Evolutionary conservation across 1,139 yeast species (phyloP).

Genomic region (Wickerhamiella pararugosa): DNA sequence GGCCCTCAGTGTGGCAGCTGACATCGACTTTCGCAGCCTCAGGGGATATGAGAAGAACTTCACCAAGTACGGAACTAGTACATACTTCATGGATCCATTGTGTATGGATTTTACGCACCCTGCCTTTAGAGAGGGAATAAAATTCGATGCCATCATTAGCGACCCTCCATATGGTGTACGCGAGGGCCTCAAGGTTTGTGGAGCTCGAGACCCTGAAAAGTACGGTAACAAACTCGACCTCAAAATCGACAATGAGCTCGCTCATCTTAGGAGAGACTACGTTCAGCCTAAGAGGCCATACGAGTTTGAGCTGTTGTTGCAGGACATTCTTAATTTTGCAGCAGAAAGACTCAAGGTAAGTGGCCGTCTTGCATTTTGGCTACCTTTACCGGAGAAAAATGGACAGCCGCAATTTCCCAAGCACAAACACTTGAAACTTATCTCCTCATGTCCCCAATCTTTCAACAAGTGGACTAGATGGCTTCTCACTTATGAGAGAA

Average conservation of each 20-base stretch:
- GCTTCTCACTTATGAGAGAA: slow-evolving; percentile 60
- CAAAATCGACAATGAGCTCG: slow-evolving; percentile 61
- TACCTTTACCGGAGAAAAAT: slow-evolving; percentile 91
- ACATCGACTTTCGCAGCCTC: slow-evolving; percentile 75
- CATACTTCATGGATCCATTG: slow-evolving; percentile 53
- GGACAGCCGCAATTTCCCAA: slow-evolving; percentile 57
- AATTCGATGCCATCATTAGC: slow-evolving; percentile 70
- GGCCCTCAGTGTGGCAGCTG: slow-evolving; percentile 72
- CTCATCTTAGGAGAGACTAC: slow-evolving; percentile 65
- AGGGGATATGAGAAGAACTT: slow-evolving; percentile 62
- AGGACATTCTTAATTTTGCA: slow-evolving; percentile 62
- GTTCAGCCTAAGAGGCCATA: slow-evolving; percentile 90
- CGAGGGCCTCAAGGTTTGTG: slow-evolving; percentile 87
- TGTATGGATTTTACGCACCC: slow-evolving; percentile 94
- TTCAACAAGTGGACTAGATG: slow-evolving; percentile 87
- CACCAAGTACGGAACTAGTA: slow-evolving; percentile 49
- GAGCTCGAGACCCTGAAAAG: slow-evolving; percentile 47
- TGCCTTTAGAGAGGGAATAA: slow-evolving; percentile 49
- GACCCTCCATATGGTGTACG: slow-evolving; percentile 98
- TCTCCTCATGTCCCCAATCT: slow-evolving; percentile 69
- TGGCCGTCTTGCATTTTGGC: slow-evolving; percentile 89
- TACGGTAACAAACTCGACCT: slow-evolving; percentile 31
- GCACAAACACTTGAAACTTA: slow-evolving; percentile 54
- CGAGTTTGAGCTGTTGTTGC: slow-evolving; percentile 57
- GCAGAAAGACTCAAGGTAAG: slow-evolving; percentile 52